These are phyloP conservation scores for Tritrichomonas foetus DNA, from an alignment of 208 protist species.

Conservation along the genomic window DNA sequence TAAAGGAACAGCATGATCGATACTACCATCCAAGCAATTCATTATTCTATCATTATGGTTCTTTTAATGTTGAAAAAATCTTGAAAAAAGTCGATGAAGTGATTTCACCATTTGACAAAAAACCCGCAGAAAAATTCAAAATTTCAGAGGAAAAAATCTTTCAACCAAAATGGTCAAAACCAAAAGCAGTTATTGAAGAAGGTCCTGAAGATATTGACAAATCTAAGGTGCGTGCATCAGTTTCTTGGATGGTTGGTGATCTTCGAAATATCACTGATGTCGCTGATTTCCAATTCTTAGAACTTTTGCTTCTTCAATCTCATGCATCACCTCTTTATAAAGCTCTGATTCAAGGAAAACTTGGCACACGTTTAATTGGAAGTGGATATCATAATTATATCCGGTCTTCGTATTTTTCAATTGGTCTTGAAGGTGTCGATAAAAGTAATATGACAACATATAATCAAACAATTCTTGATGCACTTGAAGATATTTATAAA, in stretches of 20 bases:
- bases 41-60: constrained; percentile 41
- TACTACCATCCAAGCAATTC: constrained; percentile 47
- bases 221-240: not conserved
- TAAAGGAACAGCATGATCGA: not conserved
- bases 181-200: not conserved
- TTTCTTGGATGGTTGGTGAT: not conserved
- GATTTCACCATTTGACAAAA: not conserved
- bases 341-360: not conserved
- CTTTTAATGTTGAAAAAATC: not conserved
- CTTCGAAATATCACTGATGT: not conserved
- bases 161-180: not conserved
- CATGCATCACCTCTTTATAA: not conserved
- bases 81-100: not conserved
- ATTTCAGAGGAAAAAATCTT: not conserved
- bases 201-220: not conserved
- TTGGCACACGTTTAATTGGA: not conserved
- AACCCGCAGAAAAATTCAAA: no score
- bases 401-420: not conserved
- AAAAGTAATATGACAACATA: not conserved
- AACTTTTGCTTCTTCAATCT: not conserved
- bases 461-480: not conserved
- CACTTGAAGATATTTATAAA: not conserved
- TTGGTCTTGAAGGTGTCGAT: not conserved
- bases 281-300: not conserved
- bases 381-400: not conserved